phyloP scores from a whole-genome alignment of 1,139 yeast species.

The Suhomyces taliae region DNA sequence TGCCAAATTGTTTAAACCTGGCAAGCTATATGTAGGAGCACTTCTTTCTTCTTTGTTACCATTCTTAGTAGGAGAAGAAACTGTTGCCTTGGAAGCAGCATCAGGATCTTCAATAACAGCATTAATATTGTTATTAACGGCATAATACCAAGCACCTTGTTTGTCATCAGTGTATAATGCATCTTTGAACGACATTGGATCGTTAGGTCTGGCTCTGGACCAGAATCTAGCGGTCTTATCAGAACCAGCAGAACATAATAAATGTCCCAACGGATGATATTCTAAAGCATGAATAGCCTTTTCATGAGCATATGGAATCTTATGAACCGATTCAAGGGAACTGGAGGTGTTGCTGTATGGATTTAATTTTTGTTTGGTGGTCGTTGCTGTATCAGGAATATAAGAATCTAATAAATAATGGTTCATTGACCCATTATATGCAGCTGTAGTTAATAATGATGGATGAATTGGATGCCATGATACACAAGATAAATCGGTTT shows the following conservation, averaged over 20 bases:
- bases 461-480: slow-evolving; percentile 94
- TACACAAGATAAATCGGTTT: slow-evolving; percentile 80
- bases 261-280: slow-evolving; percentile 92
- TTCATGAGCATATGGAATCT: slow-evolving; percentile 90
- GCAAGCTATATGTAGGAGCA: slow-evolving; percentile 17
- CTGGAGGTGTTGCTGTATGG: slow-evolving; percentile 6
- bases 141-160: slow-evolving; percentile 71
- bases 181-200: slow-evolving; percentile 79
- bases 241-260: slow-evolving; percentile 88
- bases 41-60: slow-evolving; percentile 1
- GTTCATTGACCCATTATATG: slow-evolving; percentile 83
- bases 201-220: slow-evolving; percentile 92
- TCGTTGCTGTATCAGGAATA: slow-evolving; percentile 26
- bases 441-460: slow-evolving; percentile 77
- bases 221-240: slow-evolving; percentile 94
- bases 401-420: slow-evolving; percentile 70
- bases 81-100: slow-evolving; percentile 3
- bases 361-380: slow-evolving; percentile 10
- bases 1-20: slow-evolving; percentile 25
- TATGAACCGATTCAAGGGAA: slow-evolving; percentile 52
- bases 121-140: slow-evolving; percentile 64
- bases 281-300: slow-evolving; percentile 87
- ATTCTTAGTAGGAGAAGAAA: slow-evolving; percentile 1
- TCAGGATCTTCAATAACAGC: slow-evolving; percentile 48
- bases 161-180: slow-evolving; percentile 75